Percentiles rank a stretch among this genome's conserved stretches.
Evolutionary conservation across 768 basidiomycete species (phyloP).

Genomic region (Kwoniella botswanensis): DNA sequence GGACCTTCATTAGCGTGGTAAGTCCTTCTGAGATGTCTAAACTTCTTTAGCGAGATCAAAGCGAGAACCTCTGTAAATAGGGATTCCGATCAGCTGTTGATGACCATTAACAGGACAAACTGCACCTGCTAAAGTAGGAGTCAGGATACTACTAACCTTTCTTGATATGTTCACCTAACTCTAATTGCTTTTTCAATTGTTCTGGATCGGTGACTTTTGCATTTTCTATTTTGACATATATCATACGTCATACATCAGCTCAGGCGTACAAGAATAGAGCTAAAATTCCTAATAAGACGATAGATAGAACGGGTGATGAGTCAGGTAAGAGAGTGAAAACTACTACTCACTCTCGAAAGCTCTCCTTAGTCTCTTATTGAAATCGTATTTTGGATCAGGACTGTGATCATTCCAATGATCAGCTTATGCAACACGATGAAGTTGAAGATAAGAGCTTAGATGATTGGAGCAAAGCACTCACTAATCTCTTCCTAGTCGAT

Average conservation of each 20-base stretch:
- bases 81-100: not conserved
- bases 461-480: constrained; percentile 23
- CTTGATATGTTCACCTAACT: constrained; percentile 57
- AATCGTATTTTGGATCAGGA: constrained; percentile 56
- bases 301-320: not conserved
- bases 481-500: constrained; percentile 55
- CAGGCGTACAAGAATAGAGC: no score
- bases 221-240: constrained; percentile 43
- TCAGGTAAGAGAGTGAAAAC: not conserved
- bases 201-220: constrained; percentile 52
- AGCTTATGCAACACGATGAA: not conserved
- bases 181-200: constrained; percentile 51
- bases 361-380: constrained; percentile 55
- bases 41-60: constrained; percentile 57
- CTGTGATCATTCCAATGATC: constrained; percentile 22
- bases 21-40: constrained; percentile 49
- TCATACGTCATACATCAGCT: no score
- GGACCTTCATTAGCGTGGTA: constrained; percentile 52
- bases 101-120: not conserved
- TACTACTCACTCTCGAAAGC: constrained; percentile 54
- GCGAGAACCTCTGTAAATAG: constrained; percentile 56
- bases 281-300: no score
- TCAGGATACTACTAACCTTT: constrained; percentile 45
- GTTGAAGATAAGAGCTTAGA: not conserved
- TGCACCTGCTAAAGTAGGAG: not conserved